phyloP scores from a whole-genome alignment of 805 yeast species.

The Ogataea siamensis region DNA sequence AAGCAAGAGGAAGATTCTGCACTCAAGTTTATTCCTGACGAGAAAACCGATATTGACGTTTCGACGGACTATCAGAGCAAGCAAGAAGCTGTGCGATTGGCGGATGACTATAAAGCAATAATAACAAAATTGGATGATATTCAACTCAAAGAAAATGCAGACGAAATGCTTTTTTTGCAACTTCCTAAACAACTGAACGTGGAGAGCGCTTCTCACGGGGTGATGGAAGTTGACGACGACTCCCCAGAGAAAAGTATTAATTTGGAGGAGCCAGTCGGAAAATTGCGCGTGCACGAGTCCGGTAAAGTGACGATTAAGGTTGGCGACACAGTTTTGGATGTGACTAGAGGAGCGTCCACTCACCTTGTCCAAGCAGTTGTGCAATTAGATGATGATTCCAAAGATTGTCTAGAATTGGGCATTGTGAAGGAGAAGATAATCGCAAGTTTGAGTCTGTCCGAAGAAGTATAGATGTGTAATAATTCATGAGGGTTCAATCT shows the following conservation, averaged over 20 bases:
- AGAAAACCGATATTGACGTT: slow-evolving; percentile 13
- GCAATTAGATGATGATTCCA: slow-evolving; percentile 37
- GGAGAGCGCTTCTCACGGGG: slow-evolving; percentile 23
- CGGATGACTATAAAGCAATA: slow-evolving; percentile 41
- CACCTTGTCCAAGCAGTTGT: slow-evolving; percentile 74
- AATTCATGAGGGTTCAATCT: slow-evolving; percentile 16
- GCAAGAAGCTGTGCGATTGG: slow-evolving; percentile 36
- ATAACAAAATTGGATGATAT: slow-evolving; percentile 20
- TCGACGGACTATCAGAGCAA: slow-evolving; percentile 33
- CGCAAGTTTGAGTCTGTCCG: slow-evolving; percentile 47
- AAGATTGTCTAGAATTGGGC: slow-evolving; percentile 50
- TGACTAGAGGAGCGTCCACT: slow-evolving; percentile 67
- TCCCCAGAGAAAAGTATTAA: background rate
- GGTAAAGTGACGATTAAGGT: slow-evolving; percentile 76
- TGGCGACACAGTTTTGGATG: slow-evolving; percentile 67
- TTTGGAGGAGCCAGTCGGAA: slow-evolving; percentile 64
- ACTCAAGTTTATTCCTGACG: slow-evolving; percentile 15
- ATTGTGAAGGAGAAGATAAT: slow-evolving; percentile 54
- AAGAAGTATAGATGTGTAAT: slow-evolving; percentile 1
- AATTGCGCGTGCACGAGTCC: slow-evolving; percentile 73
- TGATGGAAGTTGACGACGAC: slow-evolving; percentile 8
- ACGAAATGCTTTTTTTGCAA: slow-evolving; percentile 28
- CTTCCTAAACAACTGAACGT: slow-evolving; percentile 26
- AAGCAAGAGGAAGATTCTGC: slow-evolving; percentile 14
- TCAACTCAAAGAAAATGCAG: slow-evolving; percentile 10